Percentiles rank a stretch among this genome's conserved stretches.
Conservation (phyloP, 768 basidiomycete species). For the Solioccasus polychromus region DNA sequence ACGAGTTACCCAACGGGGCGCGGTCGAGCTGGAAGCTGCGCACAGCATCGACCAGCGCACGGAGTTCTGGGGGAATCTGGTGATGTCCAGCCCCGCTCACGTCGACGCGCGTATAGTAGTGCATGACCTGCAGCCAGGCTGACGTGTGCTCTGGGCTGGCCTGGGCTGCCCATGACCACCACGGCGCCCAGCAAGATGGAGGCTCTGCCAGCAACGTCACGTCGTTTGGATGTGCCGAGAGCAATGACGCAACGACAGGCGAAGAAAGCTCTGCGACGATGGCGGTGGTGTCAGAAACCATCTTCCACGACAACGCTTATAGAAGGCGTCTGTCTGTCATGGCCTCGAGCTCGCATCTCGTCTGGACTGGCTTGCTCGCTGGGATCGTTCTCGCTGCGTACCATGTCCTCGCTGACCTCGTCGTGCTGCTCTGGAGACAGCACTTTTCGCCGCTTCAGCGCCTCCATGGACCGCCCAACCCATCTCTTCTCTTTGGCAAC, state of each 20-base stretch:
- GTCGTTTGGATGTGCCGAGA: conserved; percentile 51
- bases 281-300: conserved; percentile 2
- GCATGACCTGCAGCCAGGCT: conserved; percentile 26
- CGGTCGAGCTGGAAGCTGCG: conserved; percentile 29
- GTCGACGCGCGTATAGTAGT: conserved; percentile 16
- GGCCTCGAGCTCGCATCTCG: neutral
- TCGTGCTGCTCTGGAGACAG: conserved; percentile 44
- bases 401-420: conserved; percentile 35
- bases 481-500: conserved; percentile 51
- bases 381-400: conserved; percentile 15
- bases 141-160: conserved; percentile 15
- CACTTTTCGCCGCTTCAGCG: conserved; percentile 44
- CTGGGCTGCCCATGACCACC: conserved; percentile 38
- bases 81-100: conserved; percentile 13
- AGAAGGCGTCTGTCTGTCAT: neutral
- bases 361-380: conserved; percentile 2
- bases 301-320: neutral
- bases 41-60: conserved; percentile 21
- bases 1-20: conserved; percentile 12
- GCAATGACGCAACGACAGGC: conserved; percentile 30
- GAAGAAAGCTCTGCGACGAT: conserved; percentile 21
- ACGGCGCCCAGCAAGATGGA: conserved; percentile 27
- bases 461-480: conserved; percentile 45
- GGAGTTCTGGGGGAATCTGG: conserved; percentile 24
- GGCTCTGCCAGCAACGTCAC: conserved; percentile 20